Evolutionary conservation across 805 yeast genomes (phyloP), one percentile per base, ranked within the genome.

Genomic region (Wickerhamiella sorbophila): DNA sequence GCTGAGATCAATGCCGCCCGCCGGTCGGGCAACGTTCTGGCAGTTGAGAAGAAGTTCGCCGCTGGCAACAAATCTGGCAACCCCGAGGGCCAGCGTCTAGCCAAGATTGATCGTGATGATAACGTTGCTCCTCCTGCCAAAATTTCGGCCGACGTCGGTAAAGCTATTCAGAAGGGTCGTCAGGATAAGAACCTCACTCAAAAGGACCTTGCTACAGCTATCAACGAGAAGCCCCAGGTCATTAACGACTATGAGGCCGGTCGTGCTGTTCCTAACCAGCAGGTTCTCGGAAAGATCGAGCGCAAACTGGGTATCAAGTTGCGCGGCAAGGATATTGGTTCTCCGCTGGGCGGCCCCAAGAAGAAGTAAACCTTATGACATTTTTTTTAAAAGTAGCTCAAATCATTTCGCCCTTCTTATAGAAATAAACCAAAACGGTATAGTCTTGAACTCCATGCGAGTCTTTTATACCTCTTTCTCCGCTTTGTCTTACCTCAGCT

Each of bases 241-340:
- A 77, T 91, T 58, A 87, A 85, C 64, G 98, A 91, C 59, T 91
- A 91, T 64, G 98, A 91, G 69, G 83, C 94, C 43, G 96, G 95
- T 45, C 77, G 94, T 60, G 98, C 95, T 36, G 75, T 81, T 51
- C 98, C 98, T 44, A 87, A 84, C 69, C 98, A 91, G 69, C 97
- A 87, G 65, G 64, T 91, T 41, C 72, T 91, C 56, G 87, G 80
- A 42, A 91, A 91, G 69, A 66, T 91, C 62, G 97, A 91, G 69
- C 75, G 95, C 64, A 93, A 80, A 33, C 70, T 91, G 54, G 97
- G 97, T 52, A 80, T 91, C 49, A 91, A 86, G 67, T 75, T 91
- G 59, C 77, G 97, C 68, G 98, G 98, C 59, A 87, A 88, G 69
- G 81, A 79, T 63, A 81, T 91, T 56, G 98, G 98, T 48, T 76